A percentile compares a stretch with the other conserved stretches of the same genome.
phyloP scores from a whole-genome alignment of 768 basidiomycete genomes.

The Exidia glandulosa region DNA sequence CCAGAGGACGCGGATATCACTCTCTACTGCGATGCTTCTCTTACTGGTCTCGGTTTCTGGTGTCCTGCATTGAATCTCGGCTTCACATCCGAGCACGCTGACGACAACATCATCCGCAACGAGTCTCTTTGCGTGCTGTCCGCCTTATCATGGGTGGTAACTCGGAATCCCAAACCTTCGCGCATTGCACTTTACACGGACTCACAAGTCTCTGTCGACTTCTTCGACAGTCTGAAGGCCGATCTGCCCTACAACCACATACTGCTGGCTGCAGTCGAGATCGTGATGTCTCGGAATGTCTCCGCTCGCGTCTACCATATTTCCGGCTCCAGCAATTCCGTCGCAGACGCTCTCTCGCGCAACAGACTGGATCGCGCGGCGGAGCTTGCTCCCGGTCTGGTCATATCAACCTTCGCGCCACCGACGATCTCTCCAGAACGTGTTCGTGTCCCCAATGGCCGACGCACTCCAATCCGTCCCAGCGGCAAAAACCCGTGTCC shows the following conservation, averaged over 20 bases:
- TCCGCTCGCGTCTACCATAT: slow-evolving; percentile 18
- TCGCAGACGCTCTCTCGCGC: slow-evolving; percentile 24
- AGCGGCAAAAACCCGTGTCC: no score
- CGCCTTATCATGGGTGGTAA: not conserved
- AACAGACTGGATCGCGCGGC: not conserved
- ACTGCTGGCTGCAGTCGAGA: slow-evolving; percentile 11
- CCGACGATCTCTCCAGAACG: no score
- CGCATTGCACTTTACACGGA: slow-evolving; percentile 14
- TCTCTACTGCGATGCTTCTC: slow-evolving; percentile 14
- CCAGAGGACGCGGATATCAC: slow-evolving; percentile 2
- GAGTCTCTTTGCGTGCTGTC: slow-evolving; percentile 3
- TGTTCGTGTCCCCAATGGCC: no score
- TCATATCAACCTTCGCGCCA: not conserved
- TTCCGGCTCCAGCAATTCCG: slow-evolving; percentile 13
- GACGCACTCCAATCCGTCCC: no score
- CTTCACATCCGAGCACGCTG: not conserved
- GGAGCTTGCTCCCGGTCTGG: not conserved
- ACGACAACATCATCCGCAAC: slow-evolving; percentile 1
- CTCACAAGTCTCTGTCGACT: slow-evolving; percentile 15
- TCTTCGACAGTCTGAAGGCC: slow-evolving; percentile 13
- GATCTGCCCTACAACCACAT: slow-evolving; percentile 16
- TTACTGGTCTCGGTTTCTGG: slow-evolving; percentile 13
- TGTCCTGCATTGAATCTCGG: slow-evolving; percentile 3
- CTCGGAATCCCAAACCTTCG: not conserved
- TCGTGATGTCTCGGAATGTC: slow-evolving; percentile 5